These are phyloP conservation scores for Phtheirospermum japonicum DNA, from an alignment of 257 asterid genomes.

Conservation along the genomic window DNA sequence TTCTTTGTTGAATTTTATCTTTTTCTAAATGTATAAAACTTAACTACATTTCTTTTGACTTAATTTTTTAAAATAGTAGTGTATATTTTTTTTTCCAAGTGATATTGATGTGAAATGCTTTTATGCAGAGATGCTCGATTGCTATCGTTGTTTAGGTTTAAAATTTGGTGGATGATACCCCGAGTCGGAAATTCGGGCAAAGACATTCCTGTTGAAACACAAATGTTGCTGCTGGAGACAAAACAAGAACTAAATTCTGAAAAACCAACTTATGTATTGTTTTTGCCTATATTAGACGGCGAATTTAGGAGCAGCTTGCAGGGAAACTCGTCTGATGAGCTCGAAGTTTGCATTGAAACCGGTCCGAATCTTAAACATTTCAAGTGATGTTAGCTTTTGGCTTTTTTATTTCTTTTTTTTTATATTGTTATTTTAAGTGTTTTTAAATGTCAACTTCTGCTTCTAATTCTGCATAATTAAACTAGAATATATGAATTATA, in stretches of 20 bases:
- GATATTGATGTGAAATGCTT: conserved; percentile 15
- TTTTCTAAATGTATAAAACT: not conserved
- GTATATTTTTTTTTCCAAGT: not conserved
- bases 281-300: conserved; percentile 44
- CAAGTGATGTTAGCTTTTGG: not conserved
- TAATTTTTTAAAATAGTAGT: not conserved
- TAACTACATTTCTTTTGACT: not conserved
- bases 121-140: conserved; percentile 44
- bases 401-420: too few species aligned
- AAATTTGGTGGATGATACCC: conserved; percentile 60
- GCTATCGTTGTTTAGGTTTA: conserved; percentile 45
- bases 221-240: conserved; percentile 45
- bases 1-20: too few species aligned
- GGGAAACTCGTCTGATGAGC: conserved; percentile 58
- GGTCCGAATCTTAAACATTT: conserved; percentile 27
- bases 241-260: conserved; percentile 24
- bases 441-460: not conserved
- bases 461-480: not conserved
- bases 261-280: conserved; percentile 34
- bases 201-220: conserved; percentile 52
- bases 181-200: conserved; percentile 42
- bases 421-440: not conserved
- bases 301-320: conserved; percentile 55
- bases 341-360: conserved; percentile 54
- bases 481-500: too few species aligned